Base-by-base conservation (phyloP, 495 filamentous ascomycete species). In the Penicillium cinerascens region DNA sequence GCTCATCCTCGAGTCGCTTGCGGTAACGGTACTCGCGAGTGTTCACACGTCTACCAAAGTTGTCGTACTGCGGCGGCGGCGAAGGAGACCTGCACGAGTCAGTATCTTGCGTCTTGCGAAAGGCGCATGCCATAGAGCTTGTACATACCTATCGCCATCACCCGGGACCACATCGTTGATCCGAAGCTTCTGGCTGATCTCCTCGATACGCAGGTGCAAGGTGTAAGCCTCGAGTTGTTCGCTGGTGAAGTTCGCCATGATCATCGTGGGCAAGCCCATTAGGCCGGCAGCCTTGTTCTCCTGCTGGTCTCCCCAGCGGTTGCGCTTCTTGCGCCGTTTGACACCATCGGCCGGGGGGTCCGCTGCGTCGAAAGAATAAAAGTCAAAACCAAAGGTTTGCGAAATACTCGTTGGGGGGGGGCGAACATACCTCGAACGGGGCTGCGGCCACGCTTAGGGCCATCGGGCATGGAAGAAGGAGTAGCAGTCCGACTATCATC, bases 241-340 rank as follows among this genome's bases (percentile, higher is more conserved):
- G 68, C 82, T 91, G 42, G 93, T 97, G 89, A 98, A 97, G 71
- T 91, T 89, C 42, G 89, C 90, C 69, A 89, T 87, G 74, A 98
- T 97, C 69, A 91, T 87, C 16, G 92, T 97, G 27, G 93, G 90
- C 64, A 98, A 82, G 52, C 95, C 93, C 92, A 98, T 97, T 48
- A 98, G 79, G 53, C 93, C 93, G 51, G 91, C 93, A 18, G 93
- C 92, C 78, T 97, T 96, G 76, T 99, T 99, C 70, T 97, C 92
- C 50, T 87, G 86, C 50, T 85, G 87, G 63, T 96, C 91, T 50
- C 93, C 93, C 93, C 93, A 99, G 60, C 93, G 88, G 74, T 96
- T 97, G 61, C 90, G 84, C 84, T 96, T 97, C 84, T 95, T 96
- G 74, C 93, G 91, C 58, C 84, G 82, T 67, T 85, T 86, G 43